Evolutionary conservation across 495 filamentous ascomycete genomes (phyloP), one percentile per base, ranked within the genome.

Genomic region (Aspergillus coremiiformis): DNA sequence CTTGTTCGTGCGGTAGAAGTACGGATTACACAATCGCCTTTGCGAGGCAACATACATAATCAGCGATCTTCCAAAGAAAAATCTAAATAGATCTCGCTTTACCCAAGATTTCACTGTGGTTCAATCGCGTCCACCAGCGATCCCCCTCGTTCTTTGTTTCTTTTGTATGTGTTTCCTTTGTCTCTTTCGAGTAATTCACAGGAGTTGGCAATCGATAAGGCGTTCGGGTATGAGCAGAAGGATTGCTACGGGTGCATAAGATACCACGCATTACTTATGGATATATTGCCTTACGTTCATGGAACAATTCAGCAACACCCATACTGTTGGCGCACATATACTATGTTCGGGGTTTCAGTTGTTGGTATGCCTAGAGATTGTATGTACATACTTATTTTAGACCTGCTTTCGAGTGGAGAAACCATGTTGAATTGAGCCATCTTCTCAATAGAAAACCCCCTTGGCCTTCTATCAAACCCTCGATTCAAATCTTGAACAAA

Each of bases 251-350:
- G 54, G 52, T 50, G 60, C 64, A 65, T 64, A 48, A 68, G 60
- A 66, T 66, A 66, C 55, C 61, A 60, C 47, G 52, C 55, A 61
- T 57, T 52, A 43, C 42, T 42, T 62, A 44, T 42, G 30, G 42
- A 53, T 55, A 52, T 44, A 19, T 39, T n/a, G 41, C 14, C 45
- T 53, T 48, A 29, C 32, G 42, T 44, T 22, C 35, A 20, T 21
- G 44, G 9, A 32, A 26, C 21, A 2, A 47, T 27, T 3, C 4
- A 46, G 8, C 26, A 46, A 32, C 37, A 17, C 4, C 37, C 32
- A 10, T n/a, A 44, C 42, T 17, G 14, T 17, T 14, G 17, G 17
- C 3, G 26, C 24, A 30, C 21, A 9, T 11, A 32, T 46, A n/a
- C 32, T 20, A 32, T 46, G 24, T 46, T 20, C 11, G 37, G 21